Evolutionary conservation across 768 basidiomycete species (phyloP).

Genomic region (Trametes villosa): DNA sequence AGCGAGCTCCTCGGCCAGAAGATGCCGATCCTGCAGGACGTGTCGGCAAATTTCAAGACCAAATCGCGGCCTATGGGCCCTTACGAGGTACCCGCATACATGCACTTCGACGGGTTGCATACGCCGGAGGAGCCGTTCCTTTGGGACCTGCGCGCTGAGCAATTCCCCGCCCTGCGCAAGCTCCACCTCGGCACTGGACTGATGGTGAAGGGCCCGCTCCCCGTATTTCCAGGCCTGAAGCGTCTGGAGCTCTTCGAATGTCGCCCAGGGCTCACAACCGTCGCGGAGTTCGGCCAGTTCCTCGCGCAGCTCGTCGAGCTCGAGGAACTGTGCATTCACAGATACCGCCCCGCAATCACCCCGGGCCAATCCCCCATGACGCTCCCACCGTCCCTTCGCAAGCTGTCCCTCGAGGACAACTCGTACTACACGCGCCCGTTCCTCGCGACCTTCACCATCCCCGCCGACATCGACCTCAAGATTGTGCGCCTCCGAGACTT

Average conservation of each 20-base stretch:
- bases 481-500: neutral
- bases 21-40: neutral
- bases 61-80: neutral
- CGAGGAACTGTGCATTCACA: neutral
- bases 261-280: neutral
- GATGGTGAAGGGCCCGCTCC: neutral
- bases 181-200: neutral
- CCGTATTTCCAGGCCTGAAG: neutral
- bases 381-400: neutral
- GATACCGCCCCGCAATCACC: neutral
- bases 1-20: neutral
- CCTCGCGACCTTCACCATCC: conserved; percentile 1
- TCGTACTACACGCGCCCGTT: neutral
- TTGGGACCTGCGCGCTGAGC: neutral
- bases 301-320: neutral
- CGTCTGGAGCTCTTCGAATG: neutral
- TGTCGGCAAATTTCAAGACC: neutral
- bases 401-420: conserved; percentile 1
- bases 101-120: neutral
- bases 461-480: neutral
- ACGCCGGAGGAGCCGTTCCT: neutral
- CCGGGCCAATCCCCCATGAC: neutral
- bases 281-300: neutral
- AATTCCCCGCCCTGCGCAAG: neutral
- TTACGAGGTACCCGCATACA: neutral